A percentile compares a stretch with the other conserved stretches of the same genome.
Evolutionary conservation across 2,329 filamentous ascomycete species (phyloP).

Genomic region (Helicocarpus griseus): DNA sequence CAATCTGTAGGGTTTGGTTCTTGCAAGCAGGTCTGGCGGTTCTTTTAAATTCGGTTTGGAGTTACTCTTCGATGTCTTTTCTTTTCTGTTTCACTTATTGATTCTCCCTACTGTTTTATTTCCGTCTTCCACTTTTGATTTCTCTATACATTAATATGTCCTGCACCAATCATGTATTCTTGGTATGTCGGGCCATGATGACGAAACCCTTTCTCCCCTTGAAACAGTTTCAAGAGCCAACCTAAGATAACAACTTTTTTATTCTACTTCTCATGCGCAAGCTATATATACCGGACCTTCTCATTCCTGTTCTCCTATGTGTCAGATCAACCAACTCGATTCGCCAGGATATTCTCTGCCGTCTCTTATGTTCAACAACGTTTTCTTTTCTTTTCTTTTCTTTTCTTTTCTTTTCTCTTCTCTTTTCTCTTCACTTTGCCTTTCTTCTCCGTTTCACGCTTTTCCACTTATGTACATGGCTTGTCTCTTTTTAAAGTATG

Average conservation of each 20-base stretch:
- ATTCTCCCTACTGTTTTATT: conserved; percentile 4
- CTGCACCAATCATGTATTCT: conserved; percentile 8
- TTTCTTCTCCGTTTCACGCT: conserved; percentile 10
- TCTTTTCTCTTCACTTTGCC: conserved; percentile 11
- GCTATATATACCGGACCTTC: conserved; percentile 1
- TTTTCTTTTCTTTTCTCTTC: conserved; percentile 12
- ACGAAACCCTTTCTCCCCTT: background rate
- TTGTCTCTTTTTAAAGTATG: conserved; percentile 1
- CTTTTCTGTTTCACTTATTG: conserved; percentile 1
- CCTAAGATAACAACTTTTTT: background rate
- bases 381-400: conserved; percentile 13
- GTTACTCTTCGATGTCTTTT: conserved; percentile 2
- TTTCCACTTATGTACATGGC: conserved; percentile 2
- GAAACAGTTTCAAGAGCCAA: background rate
- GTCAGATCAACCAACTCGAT: background rate
- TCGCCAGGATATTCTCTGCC: conserved; percentile 11
- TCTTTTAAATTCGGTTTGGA: conserved; percentile 6
- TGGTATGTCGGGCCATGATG: conserved; percentile 9
- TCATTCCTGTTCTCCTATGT: background rate
- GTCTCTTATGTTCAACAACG: background rate
- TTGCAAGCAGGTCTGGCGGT: conserved; percentile 9
- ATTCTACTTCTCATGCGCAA: conserved; percentile 2
- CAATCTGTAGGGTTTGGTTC: conserved; percentile 3
- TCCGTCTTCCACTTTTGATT: conserved; percentile 2
- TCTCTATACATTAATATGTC: background rate